A percentile compares a stretch with the other conserved stretches of the same genome.
Conservation (phyloP, 129 eudicot species). For the Escallonia rubra region DNA sequence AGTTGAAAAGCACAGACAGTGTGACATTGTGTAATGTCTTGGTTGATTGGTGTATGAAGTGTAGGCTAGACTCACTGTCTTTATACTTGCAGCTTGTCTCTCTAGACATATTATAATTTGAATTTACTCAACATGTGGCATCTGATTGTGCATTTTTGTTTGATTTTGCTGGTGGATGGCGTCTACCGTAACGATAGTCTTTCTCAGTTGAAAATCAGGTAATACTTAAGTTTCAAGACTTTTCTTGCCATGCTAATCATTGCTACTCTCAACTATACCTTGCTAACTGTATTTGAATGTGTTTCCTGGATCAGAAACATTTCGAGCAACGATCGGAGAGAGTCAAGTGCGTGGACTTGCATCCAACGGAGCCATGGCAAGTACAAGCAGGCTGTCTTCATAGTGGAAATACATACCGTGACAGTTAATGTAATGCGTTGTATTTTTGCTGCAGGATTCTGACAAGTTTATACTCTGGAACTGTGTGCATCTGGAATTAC, state of each 20-base stretch:
- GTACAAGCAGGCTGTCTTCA: neutral
- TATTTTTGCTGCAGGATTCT: constrained; percentile 51
- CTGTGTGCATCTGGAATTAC: constrained; percentile 84
- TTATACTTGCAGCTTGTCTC: too few relatives aligned
- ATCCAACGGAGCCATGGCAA: constrained; percentile 74
- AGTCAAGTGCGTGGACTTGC: constrained; percentile 64
- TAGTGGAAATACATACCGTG: too few relatives aligned
- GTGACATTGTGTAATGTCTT: too few relatives aligned
- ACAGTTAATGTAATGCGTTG: neutral
- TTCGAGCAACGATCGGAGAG: constrained; percentile 58
- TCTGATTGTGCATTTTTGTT: neutral
- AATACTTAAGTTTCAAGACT: neutral
- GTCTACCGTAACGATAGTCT: neutral
- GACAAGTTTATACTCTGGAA: constrained; percentile 84
- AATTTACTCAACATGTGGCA: too few relatives aligned
- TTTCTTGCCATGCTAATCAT: neutral
- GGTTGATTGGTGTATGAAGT: too few relatives aligned
- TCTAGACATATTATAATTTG: too few relatives aligned
- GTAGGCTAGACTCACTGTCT: too few relatives aligned
- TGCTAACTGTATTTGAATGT: too few relatives aligned
- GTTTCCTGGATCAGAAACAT: constrained; percentile 38
- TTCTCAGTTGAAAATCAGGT: constrained; percentile 4
- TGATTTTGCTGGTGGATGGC: neutral
- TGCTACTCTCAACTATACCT: neutral
- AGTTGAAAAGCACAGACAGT: too few relatives aligned